Evolutionary conservation across 306 rosid species (phyloP).

Genomic region (Medicago lupulina): DNA sequence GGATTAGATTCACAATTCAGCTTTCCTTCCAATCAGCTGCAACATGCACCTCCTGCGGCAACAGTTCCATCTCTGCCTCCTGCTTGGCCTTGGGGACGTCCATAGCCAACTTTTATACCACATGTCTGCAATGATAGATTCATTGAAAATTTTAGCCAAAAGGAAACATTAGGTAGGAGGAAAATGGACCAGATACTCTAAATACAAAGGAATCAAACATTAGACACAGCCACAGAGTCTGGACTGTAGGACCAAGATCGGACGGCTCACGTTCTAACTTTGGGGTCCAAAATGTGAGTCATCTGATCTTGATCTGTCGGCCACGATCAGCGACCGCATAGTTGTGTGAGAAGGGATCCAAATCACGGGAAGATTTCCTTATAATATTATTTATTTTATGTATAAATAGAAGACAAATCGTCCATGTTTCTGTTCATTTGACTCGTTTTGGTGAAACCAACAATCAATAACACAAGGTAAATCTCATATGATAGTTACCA

Average conservation of each 20-base stretch:
- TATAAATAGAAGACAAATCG: not conserved
- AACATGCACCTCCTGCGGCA: constrained; percentile 75
- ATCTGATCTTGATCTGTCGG: not conserved
- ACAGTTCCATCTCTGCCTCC: constrained; percentile 81
- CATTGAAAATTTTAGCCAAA: constrained; percentile 17
- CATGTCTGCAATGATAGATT: constrained; percentile 64
- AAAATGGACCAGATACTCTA: not conserved
- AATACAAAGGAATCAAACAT: not conserved
- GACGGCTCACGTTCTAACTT: not conserved
- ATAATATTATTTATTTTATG: not conserved
- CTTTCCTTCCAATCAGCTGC: constrained; percentile 57
- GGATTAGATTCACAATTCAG: constrained; percentile 41
- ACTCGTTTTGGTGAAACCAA: constrained; percentile 18
- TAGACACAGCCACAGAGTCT: not conserved
- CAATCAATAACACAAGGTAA: not conserved
- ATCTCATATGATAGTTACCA: not conserved
- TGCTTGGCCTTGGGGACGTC: constrained; percentile 74
- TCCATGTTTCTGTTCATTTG: constrained; percentile 2
- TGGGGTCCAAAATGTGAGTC: not conserved
- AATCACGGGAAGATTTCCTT: not conserved
- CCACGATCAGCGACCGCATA: not conserved
- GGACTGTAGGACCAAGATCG: not conserved
- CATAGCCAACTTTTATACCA: constrained; percentile 91
- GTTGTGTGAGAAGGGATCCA: not conserved
- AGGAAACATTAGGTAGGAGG: not conserved